Base-by-base conservation (phyloP, 164 flowering plant species). In the Amborella trichopoda region DNA sequence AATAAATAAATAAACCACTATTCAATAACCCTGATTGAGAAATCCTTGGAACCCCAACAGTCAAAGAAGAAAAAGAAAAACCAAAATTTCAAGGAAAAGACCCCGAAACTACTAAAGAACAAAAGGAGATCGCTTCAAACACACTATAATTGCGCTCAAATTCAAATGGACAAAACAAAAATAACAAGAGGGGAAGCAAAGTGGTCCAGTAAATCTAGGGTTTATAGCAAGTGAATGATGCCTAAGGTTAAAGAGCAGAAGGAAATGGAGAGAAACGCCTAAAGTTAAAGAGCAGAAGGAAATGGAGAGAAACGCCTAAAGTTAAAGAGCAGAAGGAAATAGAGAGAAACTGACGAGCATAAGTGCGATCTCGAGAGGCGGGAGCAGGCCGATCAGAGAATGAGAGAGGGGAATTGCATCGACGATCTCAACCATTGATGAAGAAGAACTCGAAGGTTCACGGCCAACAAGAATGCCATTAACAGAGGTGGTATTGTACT, bases 341-440 rank as follows among this genome's bases (percentile, higher is more conserved):
- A 6, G 9, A 8, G n/a, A 24, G 40, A 4, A 26, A 36, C 41
- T 25, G 37, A 88, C 97, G 76, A 70, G 81, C 34, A 76, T 57
- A 6, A 93, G 81, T 10, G 99, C 78, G 68, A 93, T 83, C 73
- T 93, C 99, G 41, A 93, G 87, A 4, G 81, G 64, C 23, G 96
- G 94, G 26, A 93, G 82, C 43, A 88, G 81, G 27, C 77, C 79
- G 64, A 93, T 74, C 60, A 69, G 76, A 50, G 94, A 73, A 68
- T 91, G 99, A 50, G 82, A 93, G 49, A 93, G 87, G 44, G 99
- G 95, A 27, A 93, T 77, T 21, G 94, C 68, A n/a, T 93, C 99
- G 44, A 61, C 20, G 66, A 93, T 77, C 66, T 84, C 84, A 22
- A 84, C 69, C 40, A 63, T 38, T 24, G 46, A 53, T 21, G 42